These are phyloP conservation scores for Rhizopogon salebrosus DNA, from an alignment of 768 basidiomycete species.

Conservation along the genomic window DNA sequence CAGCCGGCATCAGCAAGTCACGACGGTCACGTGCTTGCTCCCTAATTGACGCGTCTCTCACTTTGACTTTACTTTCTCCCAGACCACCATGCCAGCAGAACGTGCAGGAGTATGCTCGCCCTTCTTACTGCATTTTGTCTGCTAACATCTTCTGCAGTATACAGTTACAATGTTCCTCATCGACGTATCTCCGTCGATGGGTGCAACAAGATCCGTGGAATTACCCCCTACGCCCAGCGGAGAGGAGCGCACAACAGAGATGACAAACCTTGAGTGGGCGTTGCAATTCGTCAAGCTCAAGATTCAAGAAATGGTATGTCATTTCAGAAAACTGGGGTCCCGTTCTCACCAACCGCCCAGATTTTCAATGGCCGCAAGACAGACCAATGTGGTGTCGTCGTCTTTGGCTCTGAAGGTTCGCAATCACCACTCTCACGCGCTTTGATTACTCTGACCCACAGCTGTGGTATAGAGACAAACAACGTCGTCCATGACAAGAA, in stretches of 20 bases:
- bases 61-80: not conserved
- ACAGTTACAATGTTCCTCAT: conserved; percentile 87
- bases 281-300: conserved; percentile 88
- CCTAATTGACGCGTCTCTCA: conserved; percentile 2
- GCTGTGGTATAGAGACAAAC: conserved; percentile 44
- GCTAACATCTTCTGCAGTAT: conserved; percentile 42
- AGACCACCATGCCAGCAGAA: conserved; percentile 63
- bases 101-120: conserved; percentile 62
- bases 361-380: conserved; percentile 91
- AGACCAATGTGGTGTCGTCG: conserved; percentile 86
- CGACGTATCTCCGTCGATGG: conserved; percentile 88
- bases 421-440: not conserved
- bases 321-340: not conserved
- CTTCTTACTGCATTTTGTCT: not conserved
- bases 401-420: conserved; percentile 78
- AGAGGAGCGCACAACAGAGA: conserved; percentile 46
- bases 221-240: conserved; percentile 48
- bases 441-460: not conserved
- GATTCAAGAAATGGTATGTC: conserved; percentile 80
- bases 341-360: conserved; percentile 33
- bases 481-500: conserved; percentile 57
- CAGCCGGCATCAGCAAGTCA: not conserved
- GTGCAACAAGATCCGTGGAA: conserved; percentile 50
- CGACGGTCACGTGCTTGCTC: not conserved
- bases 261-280: conserved; percentile 76